These are phyloP conservation scores for Pleurotus tuber-regium DNA, from an alignment of 768 basidiomycete species.

Conservation along the genomic window DNA sequence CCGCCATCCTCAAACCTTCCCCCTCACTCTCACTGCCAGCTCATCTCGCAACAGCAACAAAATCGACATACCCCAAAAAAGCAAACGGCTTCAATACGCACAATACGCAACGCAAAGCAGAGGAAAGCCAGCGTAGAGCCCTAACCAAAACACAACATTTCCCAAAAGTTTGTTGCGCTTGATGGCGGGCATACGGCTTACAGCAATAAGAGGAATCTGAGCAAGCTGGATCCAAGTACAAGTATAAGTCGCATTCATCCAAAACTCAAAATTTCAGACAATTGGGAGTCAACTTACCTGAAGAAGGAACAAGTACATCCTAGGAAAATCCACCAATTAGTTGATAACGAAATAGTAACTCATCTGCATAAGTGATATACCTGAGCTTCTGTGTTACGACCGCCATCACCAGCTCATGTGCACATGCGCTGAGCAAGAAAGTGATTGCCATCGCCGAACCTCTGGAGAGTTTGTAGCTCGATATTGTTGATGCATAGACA, in stretches of 20 bases:
- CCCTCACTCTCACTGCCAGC: no score
- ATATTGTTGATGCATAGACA: slow-evolving; percentile 89
- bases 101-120: slow-evolving; percentile 77
- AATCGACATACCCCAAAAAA: no score
- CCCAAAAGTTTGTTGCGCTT: slow-evolving; percentile 80
- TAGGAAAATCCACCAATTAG: slow-evolving; percentile 21
- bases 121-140: slow-evolving; percentile 90
- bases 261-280: neutral
- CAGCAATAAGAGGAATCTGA: slow-evolving; percentile 87
- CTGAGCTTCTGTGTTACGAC: slow-evolving; percentile 91
- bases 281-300: slow-evolving; percentile 40
- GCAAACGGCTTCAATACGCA: slow-evolving; percentile 31
- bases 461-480: slow-evolving; percentile 70
- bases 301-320: slow-evolving; percentile 84
- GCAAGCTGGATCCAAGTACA: slow-evolving; percentile 50
- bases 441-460: slow-evolving; percentile 88
- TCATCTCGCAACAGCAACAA: no score
- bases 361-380: no score
- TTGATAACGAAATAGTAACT: neutral
- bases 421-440: slow-evolving; percentile 85
- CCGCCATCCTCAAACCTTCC: no score
- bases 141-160: slow-evolving; percentile 91
- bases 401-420: slow-evolving; percentile 95
- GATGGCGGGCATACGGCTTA: slow-evolving; percentile 75
- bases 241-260: neutral